These are phyloP conservation scores for Diaporthe nobilis DNA, from an alignment of 2,329 filamentous ascomycete genomes.

Conservation along the genomic window DNA sequence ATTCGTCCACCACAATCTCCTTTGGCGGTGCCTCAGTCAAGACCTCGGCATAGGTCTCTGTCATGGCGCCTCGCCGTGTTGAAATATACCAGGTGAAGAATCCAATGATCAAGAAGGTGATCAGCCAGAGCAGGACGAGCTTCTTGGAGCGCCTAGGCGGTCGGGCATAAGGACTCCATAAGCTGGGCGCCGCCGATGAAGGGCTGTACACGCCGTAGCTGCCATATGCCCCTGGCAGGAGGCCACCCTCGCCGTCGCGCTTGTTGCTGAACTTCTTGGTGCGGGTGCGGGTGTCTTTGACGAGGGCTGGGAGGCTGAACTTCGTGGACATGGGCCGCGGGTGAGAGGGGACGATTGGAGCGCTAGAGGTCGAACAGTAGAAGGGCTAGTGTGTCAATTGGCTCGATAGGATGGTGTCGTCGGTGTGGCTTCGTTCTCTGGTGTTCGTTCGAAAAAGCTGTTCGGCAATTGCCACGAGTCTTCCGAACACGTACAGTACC, in stretches of 20 bases:
- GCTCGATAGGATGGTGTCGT: background rate
- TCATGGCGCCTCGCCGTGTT: constrained; percentile 12
- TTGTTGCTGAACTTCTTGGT: constrained; percentile 36
- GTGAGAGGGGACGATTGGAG: background rate
- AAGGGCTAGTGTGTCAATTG: background rate
- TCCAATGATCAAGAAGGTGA: constrained; percentile 33
- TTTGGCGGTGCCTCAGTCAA: constrained; percentile 32
- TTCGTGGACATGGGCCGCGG: constrained; percentile 37
- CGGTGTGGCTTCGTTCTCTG: background rate
- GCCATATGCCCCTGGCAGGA: constrained; percentile 31
- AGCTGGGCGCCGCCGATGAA: constrained; percentile 21
- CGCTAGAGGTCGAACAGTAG: background rate
- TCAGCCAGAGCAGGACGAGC: constrained; percentile 39
- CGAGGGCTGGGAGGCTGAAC: constrained; percentile 39
- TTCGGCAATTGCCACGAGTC: constrained; percentile 9
- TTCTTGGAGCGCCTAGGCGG: constrained; percentile 40
- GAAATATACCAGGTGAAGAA: constrained; percentile 39
- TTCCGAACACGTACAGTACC: constrained; percentile 3
- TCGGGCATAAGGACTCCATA: constrained; percentile 40
- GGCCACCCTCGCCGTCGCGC: constrained; percentile 7
- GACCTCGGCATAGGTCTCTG: constrained; percentile 36
- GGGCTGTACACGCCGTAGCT: constrained; percentile 16
- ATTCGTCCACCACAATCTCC: constrained; percentile 29
- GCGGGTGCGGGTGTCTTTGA: constrained; percentile 41
- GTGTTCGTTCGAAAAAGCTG: background rate